A percentile compares a stretch with the other conserved stretches of the same genome.
phyloP scores from a whole-genome alignment of 352 stramenopile genomes.

The Globisporangium abappressorium region DNA sequence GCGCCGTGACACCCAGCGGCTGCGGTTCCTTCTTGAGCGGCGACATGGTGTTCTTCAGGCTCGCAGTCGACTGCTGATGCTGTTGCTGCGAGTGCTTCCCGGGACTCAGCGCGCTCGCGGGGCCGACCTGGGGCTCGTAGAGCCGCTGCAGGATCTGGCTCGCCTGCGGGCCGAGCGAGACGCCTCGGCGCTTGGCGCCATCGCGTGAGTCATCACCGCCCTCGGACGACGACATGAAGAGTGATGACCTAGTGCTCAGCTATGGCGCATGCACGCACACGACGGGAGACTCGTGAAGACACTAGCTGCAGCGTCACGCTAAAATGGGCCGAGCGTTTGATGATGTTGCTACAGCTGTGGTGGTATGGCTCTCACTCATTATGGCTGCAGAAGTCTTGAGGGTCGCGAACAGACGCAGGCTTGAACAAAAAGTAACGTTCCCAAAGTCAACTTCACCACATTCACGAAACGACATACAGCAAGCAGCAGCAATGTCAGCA shows the following conservation, averaged over 20 bases:
- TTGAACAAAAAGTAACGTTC: conserved; percentile 1
- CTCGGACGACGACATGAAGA: conserved; percentile 9
- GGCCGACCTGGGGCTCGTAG: conserved; percentile 60
- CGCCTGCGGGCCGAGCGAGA: conserved; percentile 46
- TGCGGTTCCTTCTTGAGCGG: conserved; percentile 16
- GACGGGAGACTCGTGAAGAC: neutral
- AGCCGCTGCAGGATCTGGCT: conserved; percentile 65
- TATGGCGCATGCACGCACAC: neutral
- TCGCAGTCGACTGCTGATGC: neutral
- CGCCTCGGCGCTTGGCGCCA: conserved; percentile 49
- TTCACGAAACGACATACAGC: neutral
- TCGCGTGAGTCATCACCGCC: conserved; percentile 25
- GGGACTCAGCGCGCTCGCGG: conserved; percentile 12
- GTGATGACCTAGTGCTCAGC: neutral
- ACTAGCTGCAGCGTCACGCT: too few species aligned
- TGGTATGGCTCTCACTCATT: neutral
- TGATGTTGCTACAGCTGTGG: neutral
- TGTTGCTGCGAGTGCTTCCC: conserved; percentile 1
- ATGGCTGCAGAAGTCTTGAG: neutral
- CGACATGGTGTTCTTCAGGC: conserved; percentile 14
- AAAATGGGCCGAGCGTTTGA: too few species aligned
- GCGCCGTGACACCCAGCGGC: neutral
- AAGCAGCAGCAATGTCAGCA: neutral
- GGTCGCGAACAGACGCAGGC: neutral
- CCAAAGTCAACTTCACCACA: neutral